Base-by-base conservation (phyloP, 495 filamentous ascomycete species). In the Penicillium canescens region DNA sequence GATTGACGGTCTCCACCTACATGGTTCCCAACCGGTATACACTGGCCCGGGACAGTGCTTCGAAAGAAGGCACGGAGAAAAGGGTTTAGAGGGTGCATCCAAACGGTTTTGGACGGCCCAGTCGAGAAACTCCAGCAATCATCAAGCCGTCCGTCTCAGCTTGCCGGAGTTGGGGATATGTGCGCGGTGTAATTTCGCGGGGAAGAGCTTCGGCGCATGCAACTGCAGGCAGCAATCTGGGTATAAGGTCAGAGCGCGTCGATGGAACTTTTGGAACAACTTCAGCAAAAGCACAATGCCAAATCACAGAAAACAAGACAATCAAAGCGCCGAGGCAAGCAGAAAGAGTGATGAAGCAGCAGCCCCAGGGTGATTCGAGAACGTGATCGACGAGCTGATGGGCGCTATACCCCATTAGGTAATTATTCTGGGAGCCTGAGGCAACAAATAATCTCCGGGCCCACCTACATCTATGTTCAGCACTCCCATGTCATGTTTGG, bases 71-170 rank as follows among this genome's bases (percentile, higher is more conserved):
- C 90, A 79, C 89, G 86, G 67, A 99, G 83, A 74, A 96, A 96
- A 68, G 95, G 94, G 75, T 98, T 99, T 86, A 98, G 85, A 77
- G 94, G 91, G 86, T 92, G 93, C 93, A 98, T 97, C 90, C 93
- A 91, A 77, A 72, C 73, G 73, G 63, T 75, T 60, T 70, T 74
- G 74, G 75, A 77, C 73, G 71, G 74, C 73, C 77, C 73, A 57
- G 61, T 44, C 52, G 55, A 65, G 45, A 40, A 61, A 35, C 52
- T 63, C 62, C 46, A 62, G 66, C 52, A 67, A 57, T 76, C 72
- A 76, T 78, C 68, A 76, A 77, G 74, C 59, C 72, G 71, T 65
- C 52, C 49, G 38, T 61, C 48, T 63, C 57, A 57, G 33, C 46
- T 62, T 44, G 42, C 52, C 55, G 56, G 52, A 46, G 42, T 54